Evolutionary conservation across 371 early-diverging fungal species (phyloP).

Genomic region (Mucor sp.): DNA sequence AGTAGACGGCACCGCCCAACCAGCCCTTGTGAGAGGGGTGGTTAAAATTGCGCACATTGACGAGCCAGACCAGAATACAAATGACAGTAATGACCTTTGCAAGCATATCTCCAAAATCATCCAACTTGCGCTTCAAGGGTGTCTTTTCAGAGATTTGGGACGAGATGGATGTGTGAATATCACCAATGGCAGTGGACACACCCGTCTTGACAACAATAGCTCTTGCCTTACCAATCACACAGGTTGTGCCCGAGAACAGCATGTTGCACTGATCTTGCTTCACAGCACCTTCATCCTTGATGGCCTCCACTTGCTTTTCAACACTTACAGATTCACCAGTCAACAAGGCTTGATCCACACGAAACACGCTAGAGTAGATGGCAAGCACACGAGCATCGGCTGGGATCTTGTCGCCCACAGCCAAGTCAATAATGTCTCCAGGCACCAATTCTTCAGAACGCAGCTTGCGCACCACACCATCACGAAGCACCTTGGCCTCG

Average conservation of each 20-base stretch:
- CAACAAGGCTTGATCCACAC: constrained; percentile 93
- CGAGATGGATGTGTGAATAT: constrained; percentile 87
- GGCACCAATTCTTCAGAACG: constrained; percentile 88
- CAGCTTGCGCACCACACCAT: constrained; percentile 70
- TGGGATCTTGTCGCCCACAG: constrained; percentile 95
- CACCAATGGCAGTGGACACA: constrained; percentile 88
- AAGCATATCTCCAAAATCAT: constrained; percentile 96
- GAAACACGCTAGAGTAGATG: constrained; percentile 80
- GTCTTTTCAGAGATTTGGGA: constrained; percentile 89
- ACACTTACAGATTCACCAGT: constrained; percentile 98
- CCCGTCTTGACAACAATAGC: constrained; percentile 93
- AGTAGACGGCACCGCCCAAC: constrained; percentile 89
- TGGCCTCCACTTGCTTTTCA: constrained; percentile 69
- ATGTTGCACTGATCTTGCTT: constrained; percentile 96
- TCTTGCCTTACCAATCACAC: constrained; percentile 88
- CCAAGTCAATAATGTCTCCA: constrained; percentile 92
- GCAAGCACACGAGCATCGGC: constrained; percentile 90
- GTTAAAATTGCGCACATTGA: constrained; percentile 94
- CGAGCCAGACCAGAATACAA: constrained; percentile 95
- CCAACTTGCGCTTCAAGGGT: constrained; percentile 92
- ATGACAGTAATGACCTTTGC: constrained; percentile 94
- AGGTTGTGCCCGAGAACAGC: constrained; percentile 94
- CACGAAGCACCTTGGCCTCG: constrained; percentile 89
- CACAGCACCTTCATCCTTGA: constrained; percentile 75
- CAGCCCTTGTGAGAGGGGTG: constrained; percentile 90